phyloP scores from a whole-genome alignment of 495 filamentous ascomycete genomes.

The Aspergillus bridgeri region DNA sequence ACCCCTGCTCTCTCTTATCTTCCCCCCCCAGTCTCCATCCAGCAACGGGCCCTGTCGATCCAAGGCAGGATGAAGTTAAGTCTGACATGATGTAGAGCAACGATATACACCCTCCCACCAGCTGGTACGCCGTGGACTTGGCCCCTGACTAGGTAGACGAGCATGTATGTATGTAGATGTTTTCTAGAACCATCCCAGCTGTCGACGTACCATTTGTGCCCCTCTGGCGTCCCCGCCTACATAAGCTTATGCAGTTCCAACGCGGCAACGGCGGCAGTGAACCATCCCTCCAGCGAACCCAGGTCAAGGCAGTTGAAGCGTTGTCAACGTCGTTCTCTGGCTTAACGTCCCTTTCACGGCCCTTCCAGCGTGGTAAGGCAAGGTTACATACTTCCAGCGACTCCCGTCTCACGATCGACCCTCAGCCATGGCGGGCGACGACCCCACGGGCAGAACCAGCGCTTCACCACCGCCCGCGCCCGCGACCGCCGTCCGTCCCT shows the following conservation, averaged over 20 bases:
- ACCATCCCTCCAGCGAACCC: neutral
- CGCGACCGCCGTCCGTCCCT: slow-evolving; percentile 11
- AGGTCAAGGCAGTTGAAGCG: neutral
- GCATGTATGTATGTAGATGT: neutral
- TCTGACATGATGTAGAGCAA: too few relatives aligned
- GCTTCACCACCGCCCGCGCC: slow-evolving; percentile 15
- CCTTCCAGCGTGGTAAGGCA: too few relatives aligned
- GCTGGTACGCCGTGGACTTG: too few relatives aligned
- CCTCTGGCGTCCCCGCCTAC: neutral
- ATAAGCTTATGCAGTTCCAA: neutral
- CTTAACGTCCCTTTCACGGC: too few relatives aligned
- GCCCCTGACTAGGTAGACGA: too few relatives aligned
- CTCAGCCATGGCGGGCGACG: slow-evolving; percentile 13
- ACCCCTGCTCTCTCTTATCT: neutral
- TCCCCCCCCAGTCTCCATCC: neutral
- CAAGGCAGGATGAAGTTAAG: neutral
- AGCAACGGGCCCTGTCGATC: neutral
- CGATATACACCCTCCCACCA: too few relatives aligned
- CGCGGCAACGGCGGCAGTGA: neutral
- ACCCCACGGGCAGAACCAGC: slow-evolving; percentile 27
- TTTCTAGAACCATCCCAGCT: neutral
- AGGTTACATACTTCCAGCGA: neutral
- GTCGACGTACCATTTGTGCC: neutral
- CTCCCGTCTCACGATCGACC: neutral
- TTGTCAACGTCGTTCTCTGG: neutral